Conservation (phyloP, 1,284 basidiomycete genomes). For the Xanthoconium separans region DNA sequence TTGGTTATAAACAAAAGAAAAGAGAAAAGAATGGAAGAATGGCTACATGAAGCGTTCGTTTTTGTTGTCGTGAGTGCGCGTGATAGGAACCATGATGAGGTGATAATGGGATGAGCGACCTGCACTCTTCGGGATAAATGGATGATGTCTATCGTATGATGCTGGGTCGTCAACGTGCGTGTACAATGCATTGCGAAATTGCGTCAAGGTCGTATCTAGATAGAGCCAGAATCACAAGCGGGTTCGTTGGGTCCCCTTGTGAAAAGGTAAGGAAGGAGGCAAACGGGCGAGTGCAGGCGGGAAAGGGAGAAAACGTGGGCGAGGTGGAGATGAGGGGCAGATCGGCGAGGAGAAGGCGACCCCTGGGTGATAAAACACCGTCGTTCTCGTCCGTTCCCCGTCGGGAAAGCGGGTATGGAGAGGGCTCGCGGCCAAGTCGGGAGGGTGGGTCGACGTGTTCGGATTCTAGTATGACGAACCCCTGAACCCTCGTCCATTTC, state of each 20-base stretch:
- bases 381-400: conserved; percentile 3
- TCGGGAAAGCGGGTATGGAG: neutral
- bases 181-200: conserved; percentile 28
- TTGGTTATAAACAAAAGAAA: neutral
- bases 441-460: neutral
- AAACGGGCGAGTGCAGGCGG: conserved; percentile 3
- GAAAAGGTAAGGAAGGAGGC: conserved; percentile 12
- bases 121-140: conserved; percentile 9
- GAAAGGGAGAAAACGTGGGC: conserved; percentile 2
- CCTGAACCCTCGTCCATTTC: conserved; percentile 26
- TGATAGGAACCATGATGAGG: conserved; percentile 7
- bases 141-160: conserved; percentile 29
- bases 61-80: conserved; percentile 20
- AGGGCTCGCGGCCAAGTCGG: neutral
- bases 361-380: conserved; percentile 1
- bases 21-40: neutral
- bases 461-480: conserved; percentile 25
- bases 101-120: conserved; percentile 11
- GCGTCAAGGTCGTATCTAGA: conserved; percentile 27
- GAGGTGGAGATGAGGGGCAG: conserved; percentile 6
- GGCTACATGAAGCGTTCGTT: conserved; percentile 16
- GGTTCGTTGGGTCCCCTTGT: conserved; percentile 2
- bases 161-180: conserved; percentile 23
- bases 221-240: conserved; percentile 1
- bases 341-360: conserved; percentile 14